These are phyloP conservation scores for Physocladia obscura DNA, from an alignment of 192 early-diverging fungal species.

Conservation along the genomic window DNA sequence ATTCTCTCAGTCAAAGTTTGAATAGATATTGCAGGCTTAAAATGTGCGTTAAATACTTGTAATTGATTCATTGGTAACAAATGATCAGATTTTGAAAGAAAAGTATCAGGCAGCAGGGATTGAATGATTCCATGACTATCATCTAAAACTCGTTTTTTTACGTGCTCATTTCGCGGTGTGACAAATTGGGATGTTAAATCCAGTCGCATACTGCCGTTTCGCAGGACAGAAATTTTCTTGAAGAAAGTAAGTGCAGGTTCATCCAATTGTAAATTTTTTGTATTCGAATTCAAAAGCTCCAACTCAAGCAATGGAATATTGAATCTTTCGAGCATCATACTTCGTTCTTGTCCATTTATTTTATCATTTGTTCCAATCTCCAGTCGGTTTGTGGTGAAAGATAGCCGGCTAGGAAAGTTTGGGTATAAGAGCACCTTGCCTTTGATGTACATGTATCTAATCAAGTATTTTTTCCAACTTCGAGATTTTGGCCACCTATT, in stretches of 20 bases:
- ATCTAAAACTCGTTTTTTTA: neutral
- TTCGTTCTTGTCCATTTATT: neutral
- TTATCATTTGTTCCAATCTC: conserved; percentile 30
- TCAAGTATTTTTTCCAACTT: conserved; percentile 29
- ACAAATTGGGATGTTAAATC: neutral
- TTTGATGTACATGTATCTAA: conserved; percentile 29
- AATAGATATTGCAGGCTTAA: neutral
- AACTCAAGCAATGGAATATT: conserved; percentile 24
- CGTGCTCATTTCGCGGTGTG: neutral
- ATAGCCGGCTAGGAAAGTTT: conserved; percentile 23
- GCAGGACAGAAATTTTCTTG: too few species aligned
- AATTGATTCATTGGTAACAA: conserved; percentile 20
- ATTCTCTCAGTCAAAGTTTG: neutral
- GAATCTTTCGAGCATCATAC: conserved; percentile 15
- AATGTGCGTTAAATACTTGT: conserved; percentile 1
- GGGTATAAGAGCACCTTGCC: conserved; percentile 27
- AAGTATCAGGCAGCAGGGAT: neutral
- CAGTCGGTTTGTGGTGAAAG: conserved; percentile 25
- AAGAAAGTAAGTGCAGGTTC: too few species aligned
- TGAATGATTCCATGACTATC: conserved; percentile 8
- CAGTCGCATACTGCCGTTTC: neutral
- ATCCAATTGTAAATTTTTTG: too few species aligned
- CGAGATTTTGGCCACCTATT: conserved; percentile 25
- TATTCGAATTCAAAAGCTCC: too few species aligned
- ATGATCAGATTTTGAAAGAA: neutral